Conservation (phyloP, 306 rosid genomes). For the Casuarina cunninghamiana region DNA sequence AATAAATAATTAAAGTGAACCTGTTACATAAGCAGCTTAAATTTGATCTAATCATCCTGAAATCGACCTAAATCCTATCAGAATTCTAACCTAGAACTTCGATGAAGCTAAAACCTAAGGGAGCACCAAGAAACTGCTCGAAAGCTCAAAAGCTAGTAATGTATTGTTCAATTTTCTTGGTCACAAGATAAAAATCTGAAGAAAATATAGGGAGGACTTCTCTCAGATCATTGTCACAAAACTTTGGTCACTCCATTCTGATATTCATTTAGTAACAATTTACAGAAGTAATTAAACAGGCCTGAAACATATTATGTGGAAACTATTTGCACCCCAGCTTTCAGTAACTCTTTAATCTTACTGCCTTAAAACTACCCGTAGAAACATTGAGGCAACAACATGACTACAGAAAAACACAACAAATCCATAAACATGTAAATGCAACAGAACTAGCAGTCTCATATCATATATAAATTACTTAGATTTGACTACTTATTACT, state of each 20-base stretch:
- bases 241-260: not conserved
- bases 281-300: not conserved
- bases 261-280: not conserved
- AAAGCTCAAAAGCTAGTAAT: not conserved
- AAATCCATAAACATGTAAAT: slow-evolving; percentile 3
- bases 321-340: not conserved
- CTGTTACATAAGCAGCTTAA: slow-evolving; percentile 1
- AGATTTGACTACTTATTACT: slow-evolving; percentile 1
- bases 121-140: not conserved
- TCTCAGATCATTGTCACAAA: not conserved
- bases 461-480: not conserved
- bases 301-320: not conserved
- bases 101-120: not conserved
- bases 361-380: not conserved
- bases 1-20: not conserved
- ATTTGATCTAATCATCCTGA: not conserved
- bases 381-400: not conserved
- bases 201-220: not conserved
- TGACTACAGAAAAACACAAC: slow-evolving; percentile 1
- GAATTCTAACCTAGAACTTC: not conserved
- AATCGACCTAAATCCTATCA: not conserved
- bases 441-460: slow-evolving; percentile 5
- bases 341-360: not conserved
- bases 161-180: too few relatives aligned
- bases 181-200: not conserved